Base-by-base conservation (phyloP, 495 filamentous ascomycete species). In the Penicillium waksmanii region DNA sequence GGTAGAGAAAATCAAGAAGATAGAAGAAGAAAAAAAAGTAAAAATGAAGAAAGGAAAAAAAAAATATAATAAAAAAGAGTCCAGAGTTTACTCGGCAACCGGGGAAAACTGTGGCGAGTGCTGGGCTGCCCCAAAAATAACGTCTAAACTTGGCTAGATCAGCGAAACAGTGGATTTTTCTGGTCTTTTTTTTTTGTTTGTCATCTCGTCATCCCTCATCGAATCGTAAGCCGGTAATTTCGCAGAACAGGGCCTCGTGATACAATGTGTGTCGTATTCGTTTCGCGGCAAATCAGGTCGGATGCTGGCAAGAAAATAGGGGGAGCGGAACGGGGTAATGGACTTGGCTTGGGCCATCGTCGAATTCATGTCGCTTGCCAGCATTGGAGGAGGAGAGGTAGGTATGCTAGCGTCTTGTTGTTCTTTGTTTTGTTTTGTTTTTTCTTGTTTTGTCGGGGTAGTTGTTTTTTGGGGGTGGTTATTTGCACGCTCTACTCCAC, bases 151-250 rank as follows among this genome's bases (percentile, higher is more conserved):
- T 74, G 73, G 70, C 70, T 73, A 69, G 73, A 77, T 77, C 73
- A 78, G 74, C 71, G 72, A 74, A 74, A 77, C 64, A 67, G 65
- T 60, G 64, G 73, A 73, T 70, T 74, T 44, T 69, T 71, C 70
- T 70, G 64, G 68, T 66, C 62, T 67, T 69, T 73, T 70, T 75
- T 74, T 74, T 73, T 70, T 64, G 69, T 71, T 72, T 77, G 78
- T 82, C 79, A 78, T 81, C 76, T 79, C 78, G 75, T 82, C 79
- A 80, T 82, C 79, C 77, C 73, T 81, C 79, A 79, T 82, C 76
- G 77, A 81, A 76, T 58, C 78, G 75, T 81, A 76, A 80, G 72
- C 72, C 73, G 74, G 74, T 72, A 67, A 77, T 70, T 62, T 71
- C 71, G 71, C 73, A 71, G 67, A 76, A 73, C 66, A 72, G 59